Evolutionary conservation across 768 basidiomycete genomes (phyloP).

Genomic region (Cubamyces lactineus): DNA sequence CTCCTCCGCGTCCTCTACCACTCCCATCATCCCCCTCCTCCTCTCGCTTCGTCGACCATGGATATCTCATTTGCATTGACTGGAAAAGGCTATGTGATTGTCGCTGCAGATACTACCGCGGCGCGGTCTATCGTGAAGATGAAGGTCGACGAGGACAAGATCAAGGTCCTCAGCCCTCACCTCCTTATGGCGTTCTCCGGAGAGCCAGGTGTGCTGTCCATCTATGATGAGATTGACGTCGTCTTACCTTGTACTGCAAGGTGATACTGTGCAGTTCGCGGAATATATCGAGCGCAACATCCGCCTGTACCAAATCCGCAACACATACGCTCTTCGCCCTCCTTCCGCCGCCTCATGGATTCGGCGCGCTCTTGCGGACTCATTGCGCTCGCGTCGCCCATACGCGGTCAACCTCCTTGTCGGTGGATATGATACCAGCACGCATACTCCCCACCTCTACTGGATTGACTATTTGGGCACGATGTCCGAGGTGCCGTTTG

Average conservation of each 20-base stretch:
- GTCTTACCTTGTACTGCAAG: conserved; percentile 40
- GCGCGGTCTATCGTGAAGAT: conserved; percentile 95
- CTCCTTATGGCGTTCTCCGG: conserved; percentile 95
- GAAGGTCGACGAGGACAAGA: conserved; percentile 97
- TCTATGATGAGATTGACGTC: neutral
- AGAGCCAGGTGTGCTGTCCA: conserved; percentile 70
- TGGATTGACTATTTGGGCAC: conserved; percentile 98
- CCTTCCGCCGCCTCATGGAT: conserved; percentile 95
- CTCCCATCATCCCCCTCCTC: neutral
- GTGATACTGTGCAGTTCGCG: conserved; percentile 95
- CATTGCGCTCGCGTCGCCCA: conserved; percentile 83
- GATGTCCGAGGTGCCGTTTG: conserved; percentile 85
- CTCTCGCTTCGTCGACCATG: conserved; percentile 48
- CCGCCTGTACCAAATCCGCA: conserved; percentile 93
- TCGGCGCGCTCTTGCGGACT: conserved; percentile 85
- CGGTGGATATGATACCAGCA: conserved; percentile 87
- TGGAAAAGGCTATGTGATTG: conserved; percentile 91
- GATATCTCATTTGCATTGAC: conserved; percentile 90
- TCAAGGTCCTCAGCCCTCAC: conserved; percentile 88
- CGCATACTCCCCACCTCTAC: conserved; percentile 75
- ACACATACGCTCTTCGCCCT: conserved; percentile 87
- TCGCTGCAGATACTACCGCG: conserved; percentile 90
- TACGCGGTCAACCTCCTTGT: conserved; percentile 93
- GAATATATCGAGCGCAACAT: conserved; percentile 97
- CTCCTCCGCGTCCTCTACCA: neutral